phyloP scores from a whole-genome alignment of 1,284 basidiomycete genomes.

The Pseudozyma hubeiensis region DNA sequence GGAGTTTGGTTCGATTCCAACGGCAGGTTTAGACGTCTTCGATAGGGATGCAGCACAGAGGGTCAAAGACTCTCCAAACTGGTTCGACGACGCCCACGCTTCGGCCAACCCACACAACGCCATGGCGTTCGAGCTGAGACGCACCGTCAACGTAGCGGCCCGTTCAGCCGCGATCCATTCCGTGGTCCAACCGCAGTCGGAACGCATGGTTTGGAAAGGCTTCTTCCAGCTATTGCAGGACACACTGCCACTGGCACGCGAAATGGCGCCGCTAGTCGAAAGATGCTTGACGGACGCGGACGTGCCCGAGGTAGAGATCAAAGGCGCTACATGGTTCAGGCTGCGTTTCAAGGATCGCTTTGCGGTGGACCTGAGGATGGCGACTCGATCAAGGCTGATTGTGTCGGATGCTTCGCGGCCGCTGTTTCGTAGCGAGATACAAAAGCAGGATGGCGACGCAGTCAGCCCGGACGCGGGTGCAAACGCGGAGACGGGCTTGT shows the following conservation, averaged over 20 bases:
- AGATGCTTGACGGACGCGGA: conserved; percentile 68
- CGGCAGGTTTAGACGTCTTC: not conserved
- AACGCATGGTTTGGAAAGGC: conserved; percentile 43
- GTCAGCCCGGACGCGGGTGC: not conserved
- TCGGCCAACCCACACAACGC: conserved; percentile 32
- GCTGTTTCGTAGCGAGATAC: conserved; percentile 33
- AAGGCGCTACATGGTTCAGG: conserved; percentile 82
- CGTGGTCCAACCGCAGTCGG: conserved; percentile 17
- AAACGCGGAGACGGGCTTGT: not conserved
- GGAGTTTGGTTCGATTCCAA: conserved; percentile 44
- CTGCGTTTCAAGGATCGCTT: conserved; percentile 79
- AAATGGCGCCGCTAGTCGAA: conserved; percentile 76
- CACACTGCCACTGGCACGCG: conserved; percentile 78
- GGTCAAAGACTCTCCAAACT: conserved; percentile 79
- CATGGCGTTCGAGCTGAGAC: conserved; percentile 43
- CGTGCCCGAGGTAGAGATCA: conserved; percentile 75
- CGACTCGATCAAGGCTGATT: conserved; percentile 73
- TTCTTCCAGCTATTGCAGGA: conserved; percentile 72
- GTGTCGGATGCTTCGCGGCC: conserved; percentile 39
- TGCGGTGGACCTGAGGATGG: conserved; percentile 81
- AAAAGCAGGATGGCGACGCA: not conserved
- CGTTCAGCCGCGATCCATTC: conserved; percentile 70
- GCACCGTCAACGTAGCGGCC: conserved; percentile 69
- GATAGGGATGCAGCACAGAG: conserved; percentile 7
- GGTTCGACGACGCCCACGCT: conserved; percentile 76